Evolutionary conservation across 371 early-diverging fungal species (phyloP).

Genomic region (Syncephalis fuscata): DNA sequence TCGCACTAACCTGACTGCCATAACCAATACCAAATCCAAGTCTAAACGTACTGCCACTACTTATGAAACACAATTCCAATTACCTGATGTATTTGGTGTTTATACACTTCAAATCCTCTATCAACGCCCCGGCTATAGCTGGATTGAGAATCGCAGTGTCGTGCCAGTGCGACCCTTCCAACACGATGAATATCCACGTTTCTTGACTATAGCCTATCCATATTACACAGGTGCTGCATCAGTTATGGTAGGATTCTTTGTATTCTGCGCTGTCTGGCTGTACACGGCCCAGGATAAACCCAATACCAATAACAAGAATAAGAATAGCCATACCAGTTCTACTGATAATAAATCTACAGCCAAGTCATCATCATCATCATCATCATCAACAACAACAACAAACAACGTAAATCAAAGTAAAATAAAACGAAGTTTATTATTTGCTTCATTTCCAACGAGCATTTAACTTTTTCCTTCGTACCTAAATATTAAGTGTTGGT

Average conservation of each 20-base stretch:
- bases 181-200: conserved; percentile 91
- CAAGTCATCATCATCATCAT: no score
- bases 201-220: conserved; percentile 77
- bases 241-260: conserved; percentile 69
- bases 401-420: no score
- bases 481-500: no score
- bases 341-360: no score
- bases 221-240: conserved; percentile 80
- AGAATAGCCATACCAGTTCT: no score
- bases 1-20: conserved; percentile 51
- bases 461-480: no score
- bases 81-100: conserved; percentile 93
- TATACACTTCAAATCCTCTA: conserved; percentile 89
- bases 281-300: no score
- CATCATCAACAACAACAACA: no score
- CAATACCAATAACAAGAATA: no score
- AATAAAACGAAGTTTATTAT: no score
- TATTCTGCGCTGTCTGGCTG: conserved; percentile 65
- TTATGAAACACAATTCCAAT: conserved; percentile 36
- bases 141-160: conserved; percentile 48
- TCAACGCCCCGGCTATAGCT: conserved; percentile 62
- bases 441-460: no score
- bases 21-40: conserved; percentile 3
- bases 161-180: conserved; percentile 79
- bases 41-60: conserved; percentile 15